Percentiles rank a stretch among this genome's conserved stretches.
Conservation (phyloP, 2,329 filamentous ascomycete genomes). For the Exophiala calicioides region DNA sequence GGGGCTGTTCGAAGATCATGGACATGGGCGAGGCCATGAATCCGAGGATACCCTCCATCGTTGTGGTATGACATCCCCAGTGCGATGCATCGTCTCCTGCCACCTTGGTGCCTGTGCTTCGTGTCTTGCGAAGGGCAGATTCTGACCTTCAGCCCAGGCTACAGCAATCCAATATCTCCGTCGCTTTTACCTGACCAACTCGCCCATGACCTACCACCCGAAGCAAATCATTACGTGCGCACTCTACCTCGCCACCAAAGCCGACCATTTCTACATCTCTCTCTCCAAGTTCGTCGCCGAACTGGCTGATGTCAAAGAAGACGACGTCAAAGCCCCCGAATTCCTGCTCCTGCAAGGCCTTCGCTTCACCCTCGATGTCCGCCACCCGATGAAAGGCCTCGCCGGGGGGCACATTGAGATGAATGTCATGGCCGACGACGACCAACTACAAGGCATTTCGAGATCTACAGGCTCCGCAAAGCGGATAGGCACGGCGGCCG, state of each 20-base stretch:
- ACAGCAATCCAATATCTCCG: conserved; percentile 88
- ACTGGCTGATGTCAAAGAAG: conserved; percentile 69
- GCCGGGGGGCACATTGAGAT: conserved; percentile 85
- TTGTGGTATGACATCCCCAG: conserved; percentile 39
- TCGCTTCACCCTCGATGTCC: conserved; percentile 89
- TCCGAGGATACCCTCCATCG: conserved; percentile 52
- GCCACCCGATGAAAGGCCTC: conserved; percentile 83
- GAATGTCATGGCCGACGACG: conserved; percentile 62
- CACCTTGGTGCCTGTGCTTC: background rate
- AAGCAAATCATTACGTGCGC: conserved; percentile 85
- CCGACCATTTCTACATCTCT: conserved; percentile 77
- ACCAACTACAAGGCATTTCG: conserved; percentile 35
- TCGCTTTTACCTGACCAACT: conserved; percentile 94
- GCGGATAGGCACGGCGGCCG: conserved; percentile 65
- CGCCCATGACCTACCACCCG: conserved; percentile 92
- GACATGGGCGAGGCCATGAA: conserved; percentile 62
- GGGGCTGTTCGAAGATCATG: conserved; percentile 67
- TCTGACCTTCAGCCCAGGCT: conserved; percentile 48
- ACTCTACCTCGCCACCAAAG: conserved; percentile 91
- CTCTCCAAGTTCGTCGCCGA: conserved; percentile 67
- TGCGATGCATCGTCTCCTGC: background rate
- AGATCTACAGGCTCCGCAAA: conserved; percentile 31
- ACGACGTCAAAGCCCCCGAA: conserved; percentile 86
- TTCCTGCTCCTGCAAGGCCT: conserved; percentile 90
- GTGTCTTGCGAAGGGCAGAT: background rate